These are phyloP conservation scores for Microstegium vimineum DNA, from an alignment of 176 grass and related monocot species.

Conservation along the genomic window DNA sequence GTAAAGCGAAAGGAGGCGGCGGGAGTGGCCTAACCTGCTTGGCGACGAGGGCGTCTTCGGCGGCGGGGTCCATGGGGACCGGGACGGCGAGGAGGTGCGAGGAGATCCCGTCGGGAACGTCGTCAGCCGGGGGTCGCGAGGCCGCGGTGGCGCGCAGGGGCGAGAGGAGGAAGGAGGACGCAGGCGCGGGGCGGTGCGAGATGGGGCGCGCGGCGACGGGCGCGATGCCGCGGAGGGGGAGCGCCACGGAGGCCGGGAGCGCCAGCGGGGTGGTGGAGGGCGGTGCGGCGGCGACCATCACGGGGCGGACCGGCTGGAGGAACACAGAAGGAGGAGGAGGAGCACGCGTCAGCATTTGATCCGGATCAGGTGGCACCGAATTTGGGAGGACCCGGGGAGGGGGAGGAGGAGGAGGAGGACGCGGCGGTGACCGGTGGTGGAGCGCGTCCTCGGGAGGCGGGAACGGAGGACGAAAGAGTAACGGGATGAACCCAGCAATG, in stretches of 20 bases:
- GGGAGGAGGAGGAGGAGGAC: not conserved
- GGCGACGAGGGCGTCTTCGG: not conserved
- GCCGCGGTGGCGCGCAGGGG: slow-evolving; percentile 13
- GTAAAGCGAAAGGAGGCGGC: not conserved
- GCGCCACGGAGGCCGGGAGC: slow-evolving; percentile 12
- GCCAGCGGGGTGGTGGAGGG: slow-evolving; percentile 16
- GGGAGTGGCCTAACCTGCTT: slow-evolving; percentile 25
- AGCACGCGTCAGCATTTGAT: not conserved
- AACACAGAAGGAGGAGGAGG: not conserved
- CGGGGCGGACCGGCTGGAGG: slow-evolving; percentile 28
- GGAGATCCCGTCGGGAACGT: not conserved
- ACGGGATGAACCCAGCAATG: too few species aligned
- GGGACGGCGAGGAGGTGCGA: slow-evolving; percentile 38
- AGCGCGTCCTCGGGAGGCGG: slow-evolving; percentile 28
- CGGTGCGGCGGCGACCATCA: slow-evolving; percentile 29
- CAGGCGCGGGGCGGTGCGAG: slow-evolving; percentile 27
- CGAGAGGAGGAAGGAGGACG: slow-evolving; percentile 7
- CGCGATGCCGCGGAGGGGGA: slow-evolving; percentile 41
- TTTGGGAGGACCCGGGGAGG: not conserved
- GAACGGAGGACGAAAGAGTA: not conserved
- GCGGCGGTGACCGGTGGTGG: slow-evolving; percentile 6
- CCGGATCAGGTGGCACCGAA: not conserved
- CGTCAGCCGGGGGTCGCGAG: not conserved
- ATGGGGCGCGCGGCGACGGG: slow-evolving; percentile 51
- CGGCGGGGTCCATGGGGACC: slow-evolving; percentile 33